A percentile compares a stretch with the other conserved stretches of the same genome.
phyloP scores from a whole-genome alignment of 2,329 filamentous ascomycete species.

The Stylonectria norvegica region DNA sequence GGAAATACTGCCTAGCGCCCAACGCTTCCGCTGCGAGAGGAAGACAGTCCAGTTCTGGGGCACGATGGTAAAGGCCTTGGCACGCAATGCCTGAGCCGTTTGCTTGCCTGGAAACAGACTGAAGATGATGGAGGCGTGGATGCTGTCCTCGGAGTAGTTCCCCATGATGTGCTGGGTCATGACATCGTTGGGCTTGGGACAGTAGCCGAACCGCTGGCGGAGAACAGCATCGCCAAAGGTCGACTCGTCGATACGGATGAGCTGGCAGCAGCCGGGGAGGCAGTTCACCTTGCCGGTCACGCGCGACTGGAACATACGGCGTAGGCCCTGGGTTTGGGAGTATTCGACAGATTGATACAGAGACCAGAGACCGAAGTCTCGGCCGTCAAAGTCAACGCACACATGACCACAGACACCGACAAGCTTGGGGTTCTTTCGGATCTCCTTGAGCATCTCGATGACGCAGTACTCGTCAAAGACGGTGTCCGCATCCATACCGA shows the following conservation, averaged over 20 bases:
- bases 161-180: slow-evolving; percentile 49
- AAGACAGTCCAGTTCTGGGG: slow-evolving; percentile 45
- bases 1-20: slow-evolving; percentile 46
- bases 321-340: slow-evolving; percentile 44
- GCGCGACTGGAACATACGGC: slow-evolving; percentile 47
- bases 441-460: slow-evolving; percentile 41
- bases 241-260: slow-evolving; percentile 47
- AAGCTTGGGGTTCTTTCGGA: slow-evolving; percentile 40
- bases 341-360: slow-evolving; percentile 49
- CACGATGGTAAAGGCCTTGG: slow-evolving; percentile 46
- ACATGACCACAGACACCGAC: slow-evolving; percentile 49
- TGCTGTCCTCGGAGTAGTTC: slow-evolving; percentile 47
- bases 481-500: slow-evolving; percentile 48
- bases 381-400: slow-evolving; percentile 43
- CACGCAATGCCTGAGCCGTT: slow-evolving; percentile 45
- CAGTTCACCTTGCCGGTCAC: slow-evolving; percentile 49
- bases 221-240: slow-evolving; percentile 47
- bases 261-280: slow-evolving; percentile 47
- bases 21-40: slow-evolving; percentile 46
- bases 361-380: slow-evolving; percentile 42
- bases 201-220: slow-evolving; percentile 46
- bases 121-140: slow-evolving; percentile 48
- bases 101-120: slow-evolving; percentile 42
- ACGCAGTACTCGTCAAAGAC: slow-evolving; percentile 45
- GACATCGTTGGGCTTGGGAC: slow-evolving; percentile 45